Base-by-base conservation (phyloP, 208 protist species). In the Wallacemonas sp. region DNA sequence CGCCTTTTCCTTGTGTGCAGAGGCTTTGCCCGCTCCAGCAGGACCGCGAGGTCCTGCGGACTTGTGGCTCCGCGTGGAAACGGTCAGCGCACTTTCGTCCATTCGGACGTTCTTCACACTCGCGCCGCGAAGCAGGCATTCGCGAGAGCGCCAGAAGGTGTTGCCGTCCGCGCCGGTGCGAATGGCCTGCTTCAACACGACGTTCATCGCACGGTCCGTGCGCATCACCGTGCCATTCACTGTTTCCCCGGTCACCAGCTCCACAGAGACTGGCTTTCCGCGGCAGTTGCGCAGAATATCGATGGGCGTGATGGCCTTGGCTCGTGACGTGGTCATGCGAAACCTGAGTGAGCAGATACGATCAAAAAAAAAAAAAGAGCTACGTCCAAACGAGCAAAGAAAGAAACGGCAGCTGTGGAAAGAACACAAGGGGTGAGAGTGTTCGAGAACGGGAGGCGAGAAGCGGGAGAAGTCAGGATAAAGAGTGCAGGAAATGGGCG, bases 211-310 rank as follows among this genome's bases (percentile, higher is more conserved):
- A 20, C 84, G 50, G 68, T 95, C 90, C 0, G 82, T 82, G 29
- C 81, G 77, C 84, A 92, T 82, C 1, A 95, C 82, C 18, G 68
- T 86, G 31, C 90, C 90, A 63, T 95, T 95, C 23, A 95, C 69
- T 3, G 84, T 92, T 52, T 93, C 82, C 10, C 87, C 85, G 39
- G 76, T 78, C 1, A 57, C 25, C 12, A 95, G 75, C 42, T 95
- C 86, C 59, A 93, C 76, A 3, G 86, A 91, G 20, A 95, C 85
- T 1, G 85, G 70, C 64, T 95, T 91, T 0, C 85, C 87, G 10
- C 81, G 72, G 59, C 83, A 89, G 76, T 95, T 93, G 50, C 82
- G 85, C 14, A 93, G 79, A 54, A 95, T 79, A 59, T 93, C 87
- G 16, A 92, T 76, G 28, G 90, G 87, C 3, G 81, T 84, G 36